A percentile compares a stretch with the other conserved stretches of the same genome.
Evolutionary conservation across 371 early-diverging fungal genomes (phyloP).

Genomic region (Mucor irregularis): DNA sequence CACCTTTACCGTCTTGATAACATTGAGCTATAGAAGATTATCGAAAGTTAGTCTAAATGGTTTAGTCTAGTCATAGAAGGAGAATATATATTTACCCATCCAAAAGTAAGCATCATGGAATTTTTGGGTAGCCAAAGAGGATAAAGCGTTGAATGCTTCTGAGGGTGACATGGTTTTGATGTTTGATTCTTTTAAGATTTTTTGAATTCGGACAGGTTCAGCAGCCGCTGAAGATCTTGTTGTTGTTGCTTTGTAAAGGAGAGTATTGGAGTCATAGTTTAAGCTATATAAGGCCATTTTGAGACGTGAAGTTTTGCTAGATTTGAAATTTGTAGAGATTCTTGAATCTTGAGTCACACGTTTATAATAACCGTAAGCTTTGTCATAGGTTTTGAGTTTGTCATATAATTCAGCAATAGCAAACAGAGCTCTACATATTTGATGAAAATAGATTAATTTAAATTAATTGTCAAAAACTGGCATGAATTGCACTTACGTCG

Average conservation of each 20-base stretch:
- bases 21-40: constrained; percentile 35
- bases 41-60: neutral
- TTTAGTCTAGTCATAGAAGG: neutral
- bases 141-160: constrained; percentile 30
- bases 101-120: constrained; percentile 39
- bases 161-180: neutral
- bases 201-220: neutral
- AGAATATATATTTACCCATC: constrained; percentile 29
- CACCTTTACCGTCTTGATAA: constrained; percentile 35
- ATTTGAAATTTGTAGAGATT: constrained; percentile 22
- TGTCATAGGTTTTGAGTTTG: constrained; percentile 30
- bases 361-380: constrained; percentile 37
- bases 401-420: constrained; percentile 47
- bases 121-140: constrained; percentile 23
- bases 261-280: constrained; percentile 32
- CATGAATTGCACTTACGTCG: constrained; percentile 28
- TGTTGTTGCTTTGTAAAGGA: neutral
- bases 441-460: too few species aligned
- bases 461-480: too few species aligned
- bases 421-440: constrained; percentile 46
- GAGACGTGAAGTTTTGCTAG: constrained; percentile 33
- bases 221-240: neutral
- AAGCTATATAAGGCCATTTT: constrained; percentile 46
- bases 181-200: neutral
- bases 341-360: constrained; percentile 33